Conservation (phyloP, 345 rosid species). For the Boechera retrofracta region DNA sequence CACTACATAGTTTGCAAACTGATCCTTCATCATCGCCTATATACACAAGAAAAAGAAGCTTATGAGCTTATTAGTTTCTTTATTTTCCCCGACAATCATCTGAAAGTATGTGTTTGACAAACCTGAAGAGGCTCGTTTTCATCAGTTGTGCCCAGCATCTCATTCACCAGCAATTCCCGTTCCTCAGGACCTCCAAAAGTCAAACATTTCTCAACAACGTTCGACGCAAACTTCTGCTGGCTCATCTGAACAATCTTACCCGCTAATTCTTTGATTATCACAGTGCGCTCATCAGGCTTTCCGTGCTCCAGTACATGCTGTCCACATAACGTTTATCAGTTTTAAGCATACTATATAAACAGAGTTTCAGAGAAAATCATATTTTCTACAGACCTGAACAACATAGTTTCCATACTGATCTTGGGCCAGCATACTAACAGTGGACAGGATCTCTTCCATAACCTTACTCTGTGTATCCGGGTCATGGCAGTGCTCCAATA, state of each 20-base stretch:
- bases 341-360: not conserved
- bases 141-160: constrained; percentile 97
- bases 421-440: constrained; percentile 92
- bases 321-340: constrained; percentile 1
- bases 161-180: constrained; percentile 76
- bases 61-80: not conserved
- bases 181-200: constrained; percentile 79
- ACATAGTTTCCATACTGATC: constrained; percentile 99
- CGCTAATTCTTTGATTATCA: constrained; percentile 70
- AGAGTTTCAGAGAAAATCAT: not conserved
- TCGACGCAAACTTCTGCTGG: constrained; percentile 99
- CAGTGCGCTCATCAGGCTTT: constrained; percentile 80
- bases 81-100: not conserved
- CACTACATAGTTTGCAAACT: constrained; percentile 97
- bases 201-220: constrained; percentile 91
- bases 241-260: constrained; percentile 97
- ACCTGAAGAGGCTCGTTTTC: constrained; percentile 99
- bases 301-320: constrained; percentile 99
- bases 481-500: constrained; percentile 87
- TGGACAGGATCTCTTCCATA: constrained; percentile 82
- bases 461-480: constrained; percentile 76
- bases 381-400: constrained; percentile 73
- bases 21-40: constrained; percentile 98
- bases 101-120: constrained; percentile 26
- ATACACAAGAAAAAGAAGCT: constrained; percentile 27